phyloP scores from a whole-genome alignment of 768 basidiomycete genomes.

The Leccinellum luteum region DNA sequence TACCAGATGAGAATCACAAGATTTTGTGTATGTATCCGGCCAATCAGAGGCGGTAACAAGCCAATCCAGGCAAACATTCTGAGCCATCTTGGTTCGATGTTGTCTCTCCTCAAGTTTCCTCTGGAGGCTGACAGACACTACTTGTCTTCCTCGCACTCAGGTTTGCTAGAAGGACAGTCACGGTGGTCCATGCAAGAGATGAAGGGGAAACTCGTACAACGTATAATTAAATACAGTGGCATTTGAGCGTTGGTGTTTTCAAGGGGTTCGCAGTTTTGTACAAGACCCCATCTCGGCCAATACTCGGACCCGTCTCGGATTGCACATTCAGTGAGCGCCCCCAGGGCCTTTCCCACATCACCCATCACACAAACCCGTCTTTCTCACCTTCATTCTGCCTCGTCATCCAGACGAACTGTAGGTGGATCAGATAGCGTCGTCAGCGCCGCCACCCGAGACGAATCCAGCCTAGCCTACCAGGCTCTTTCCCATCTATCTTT shows the following conservation, averaged over 20 bases:
- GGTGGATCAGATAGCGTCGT: slow-evolving; percentile 7
- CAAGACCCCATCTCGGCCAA: not conserved
- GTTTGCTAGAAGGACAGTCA: too few relatives aligned
- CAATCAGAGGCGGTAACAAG: not conserved
- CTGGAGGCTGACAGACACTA: not conserved
- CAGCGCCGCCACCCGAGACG: slow-evolving; percentile 4
- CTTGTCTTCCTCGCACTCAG: not conserved
- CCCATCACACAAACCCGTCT: too few relatives aligned
- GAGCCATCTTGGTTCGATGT: not conserved
- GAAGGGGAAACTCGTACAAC: too few relatives aligned
- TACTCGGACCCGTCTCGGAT: not conserved
- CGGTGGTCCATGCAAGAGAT: too few relatives aligned
- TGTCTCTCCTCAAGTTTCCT: not conserved
- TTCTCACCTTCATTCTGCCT: not conserved
- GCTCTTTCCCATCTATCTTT: slow-evolving; percentile 30
- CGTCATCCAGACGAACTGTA: slow-evolving; percentile 7
- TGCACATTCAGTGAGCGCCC: not conserved
- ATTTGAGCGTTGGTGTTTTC: not conserved
- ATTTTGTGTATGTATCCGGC: not conserved
- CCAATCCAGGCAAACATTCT: not conserved
- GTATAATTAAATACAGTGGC: not conserved
- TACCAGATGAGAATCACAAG: not conserved
- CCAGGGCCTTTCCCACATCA: too few relatives aligned
- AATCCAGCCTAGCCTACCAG: not conserved
- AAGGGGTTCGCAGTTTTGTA: not conserved